Evolutionary conservation across 768 basidiomycete genomes (phyloP), one percentile per base, ranked within the genome.

Genomic region (Termitomyces sp.): DNA sequence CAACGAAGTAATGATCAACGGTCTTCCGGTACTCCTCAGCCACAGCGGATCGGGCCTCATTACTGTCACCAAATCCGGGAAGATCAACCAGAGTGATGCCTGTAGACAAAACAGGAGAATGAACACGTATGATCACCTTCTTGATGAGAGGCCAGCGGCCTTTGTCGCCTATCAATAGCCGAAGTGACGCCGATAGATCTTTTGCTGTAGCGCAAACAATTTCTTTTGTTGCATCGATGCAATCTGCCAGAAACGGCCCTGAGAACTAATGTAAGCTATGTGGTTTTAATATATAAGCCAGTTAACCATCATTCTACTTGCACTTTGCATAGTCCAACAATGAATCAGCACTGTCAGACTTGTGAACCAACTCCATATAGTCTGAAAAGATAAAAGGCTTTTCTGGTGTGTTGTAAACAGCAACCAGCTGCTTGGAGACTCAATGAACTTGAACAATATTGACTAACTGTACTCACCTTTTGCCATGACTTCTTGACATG

Each of bases 91-190:
- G 27, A 3, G 34, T 58, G 2, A 46, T 34, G 5, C 57, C 57
- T 6, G 44, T 39, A 13, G 57, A 51, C 22, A 58, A 12, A 20
- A 32, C 44, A 10, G 20, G 12, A 7, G 57, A 58, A 18, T 46
- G 34, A 39, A 42, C 18, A 22, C 36, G 50, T 7, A 58, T 36
- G 31, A 9, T n/a, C 4, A 58, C 57, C 22, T 53, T 58, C 29
- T 24, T 50, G 36, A 58, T 53, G 7, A 58, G 50, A 16, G 57
- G 57, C 57, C 57, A 58, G 5, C 14, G 50, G 20, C 57, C 57
- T 53, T n/a, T 52, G 27, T 58, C 57, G 12, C 57, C 42, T 24
- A 29, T 39, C 43, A 13, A 53, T 22, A 22, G n/a, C 12, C 42
- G 50, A n/a, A 58, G 29, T 46, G 31, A 22, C 8, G 26, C 36